phyloP scores from a whole-genome alignment of 805 yeast genomes.

The Yamadazyma paraphyllophila region DNA sequence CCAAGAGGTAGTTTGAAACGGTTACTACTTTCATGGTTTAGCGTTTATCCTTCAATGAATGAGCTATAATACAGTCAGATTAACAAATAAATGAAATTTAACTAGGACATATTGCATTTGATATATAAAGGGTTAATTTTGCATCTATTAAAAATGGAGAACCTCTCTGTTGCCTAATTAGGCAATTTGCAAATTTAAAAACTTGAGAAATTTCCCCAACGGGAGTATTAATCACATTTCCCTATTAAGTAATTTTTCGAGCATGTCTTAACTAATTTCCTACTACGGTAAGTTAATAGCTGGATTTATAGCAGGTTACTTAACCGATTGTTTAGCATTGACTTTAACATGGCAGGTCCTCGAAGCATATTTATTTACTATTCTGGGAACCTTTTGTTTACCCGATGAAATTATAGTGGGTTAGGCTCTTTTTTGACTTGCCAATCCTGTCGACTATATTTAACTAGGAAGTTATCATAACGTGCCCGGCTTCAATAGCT shows the following conservation, averaged over 20 bases:
- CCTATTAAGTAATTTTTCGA: neutral
- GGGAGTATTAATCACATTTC: slow-evolving; percentile 4
- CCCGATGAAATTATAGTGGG: no score
- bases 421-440: no score
- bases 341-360: slow-evolving; percentile 1
- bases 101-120: slow-evolving; percentile 4
- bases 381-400: neutral
- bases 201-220: slow-evolving; percentile 3
- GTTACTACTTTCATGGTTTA: slow-evolving; percentile 23
- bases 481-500: no score
- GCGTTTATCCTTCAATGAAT: slow-evolving; percentile 1
- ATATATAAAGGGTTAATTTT: slow-evolving; percentile 8
- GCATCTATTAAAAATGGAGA: slow-evolving; percentile 6
- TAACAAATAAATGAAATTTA: slow-evolving; percentile 1
- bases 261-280: slow-evolving; percentile 3
- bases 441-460: no score
- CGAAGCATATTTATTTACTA: slow-evolving; percentile 5
- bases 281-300: slow-evolving; percentile 4
- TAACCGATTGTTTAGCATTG: slow-evolving; percentile 2
- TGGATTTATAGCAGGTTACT: neutral
- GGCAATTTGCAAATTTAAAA: slow-evolving; percentile 7
- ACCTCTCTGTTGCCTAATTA: slow-evolving; percentile 3
- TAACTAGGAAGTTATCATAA: no score
- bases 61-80: slow-evolving; percentile 6
- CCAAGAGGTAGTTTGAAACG: slow-evolving; percentile 23